A percentile compares a stretch with the other conserved stretches of the same genome.
These are phyloP conservation scores for Podochytrium sp. DNA, from an alignment of 192 early-diverging fungal genomes.

Conservation along the genomic window DNA sequence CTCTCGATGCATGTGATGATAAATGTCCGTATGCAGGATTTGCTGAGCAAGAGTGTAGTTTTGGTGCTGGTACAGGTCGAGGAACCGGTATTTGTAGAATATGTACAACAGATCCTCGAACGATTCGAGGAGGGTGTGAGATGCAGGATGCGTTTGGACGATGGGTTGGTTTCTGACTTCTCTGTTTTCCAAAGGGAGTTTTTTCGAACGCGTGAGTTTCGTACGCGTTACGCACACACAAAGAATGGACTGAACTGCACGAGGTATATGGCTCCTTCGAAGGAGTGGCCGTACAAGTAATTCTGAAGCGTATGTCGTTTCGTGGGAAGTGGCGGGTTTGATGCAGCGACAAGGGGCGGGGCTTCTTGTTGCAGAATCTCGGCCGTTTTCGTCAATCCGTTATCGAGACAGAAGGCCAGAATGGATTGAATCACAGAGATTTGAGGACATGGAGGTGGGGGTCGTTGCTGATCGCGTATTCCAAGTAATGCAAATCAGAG, in stretches of 20 bases:
- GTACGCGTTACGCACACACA: background rate
- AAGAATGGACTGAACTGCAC: slow-evolving; percentile 30
- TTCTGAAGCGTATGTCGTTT: slow-evolving; percentile 2
- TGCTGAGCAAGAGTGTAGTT: slow-evolving; percentile 28
- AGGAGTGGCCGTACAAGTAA: slow-evolving; percentile 18
- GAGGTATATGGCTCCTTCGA: slow-evolving; percentile 37
- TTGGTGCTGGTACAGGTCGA: slow-evolving; percentile 27
- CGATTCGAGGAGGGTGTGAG: slow-evolving; percentile 10
- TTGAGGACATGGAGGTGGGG: background rate
- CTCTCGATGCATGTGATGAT: slow-evolving; percentile 41
- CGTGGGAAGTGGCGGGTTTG: background rate
- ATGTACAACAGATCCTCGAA: slow-evolving; percentile 55
- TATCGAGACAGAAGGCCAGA: slow-evolving; percentile 19
- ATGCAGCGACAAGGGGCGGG: background rate
- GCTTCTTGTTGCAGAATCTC: slow-evolving; percentile 29
- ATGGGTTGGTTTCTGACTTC: background rate
- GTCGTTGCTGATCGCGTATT: background rate
- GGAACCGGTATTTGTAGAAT: slow-evolving; percentile 46
- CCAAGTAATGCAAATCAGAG: background rate
- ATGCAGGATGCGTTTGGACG: background rate
- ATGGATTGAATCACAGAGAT: slow-evolving; percentile 23
- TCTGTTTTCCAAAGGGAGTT: background rate
- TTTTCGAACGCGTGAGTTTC: too few relatives aligned
- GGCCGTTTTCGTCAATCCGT: slow-evolving; percentile 22
- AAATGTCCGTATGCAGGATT: slow-evolving; percentile 33